Evolutionary conservation across 164 flowering plant species (phyloP).

Genomic region (Chimonanthus salicifolius): DNA sequence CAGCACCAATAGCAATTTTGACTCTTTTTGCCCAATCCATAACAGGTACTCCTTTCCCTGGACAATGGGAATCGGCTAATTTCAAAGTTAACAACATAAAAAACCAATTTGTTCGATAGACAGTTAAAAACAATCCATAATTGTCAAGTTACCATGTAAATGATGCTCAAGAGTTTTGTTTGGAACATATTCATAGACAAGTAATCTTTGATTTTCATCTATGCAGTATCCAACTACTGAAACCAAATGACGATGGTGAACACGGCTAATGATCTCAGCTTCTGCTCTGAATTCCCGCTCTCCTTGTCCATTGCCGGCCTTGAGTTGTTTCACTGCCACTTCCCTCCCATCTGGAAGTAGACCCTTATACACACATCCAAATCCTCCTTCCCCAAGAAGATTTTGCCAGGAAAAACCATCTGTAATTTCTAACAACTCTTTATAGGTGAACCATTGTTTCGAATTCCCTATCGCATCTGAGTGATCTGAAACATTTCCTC

Average conservation of each 20-base stretch:
- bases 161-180: conserved; percentile 33
- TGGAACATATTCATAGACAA: conserved; percentile 75
- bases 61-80: neutral
- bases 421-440: conserved; percentile 61
- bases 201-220: conserved; percentile 50
- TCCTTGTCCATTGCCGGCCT: conserved; percentile 78
- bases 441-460: conserved; percentile 38
- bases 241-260: conserved; percentile 45
- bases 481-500: neutral
- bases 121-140: neutral
- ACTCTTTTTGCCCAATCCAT: conserved; percentile 67
- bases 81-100: neutral
- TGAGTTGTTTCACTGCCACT: conserved; percentile 70
- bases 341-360: conserved; percentile 57
- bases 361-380: conserved; percentile 80
- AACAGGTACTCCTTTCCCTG: conserved; percentile 49
- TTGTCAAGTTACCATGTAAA: conserved; percentile 2
- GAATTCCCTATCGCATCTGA: conserved; percentile 1
- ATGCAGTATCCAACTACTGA: conserved; percentile 61
- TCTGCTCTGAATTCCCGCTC: conserved; percentile 83
- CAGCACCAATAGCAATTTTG: conserved; percentile 66
- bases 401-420: conserved; percentile 49
- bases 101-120: neutral
- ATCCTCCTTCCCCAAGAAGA: conserved; percentile 77
- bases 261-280: conserved; percentile 81